These are phyloP conservation scores for Amylocystis lapponica DNA, from an alignment of 768 basidiomycete genomes.

Conservation along the genomic window DNA sequence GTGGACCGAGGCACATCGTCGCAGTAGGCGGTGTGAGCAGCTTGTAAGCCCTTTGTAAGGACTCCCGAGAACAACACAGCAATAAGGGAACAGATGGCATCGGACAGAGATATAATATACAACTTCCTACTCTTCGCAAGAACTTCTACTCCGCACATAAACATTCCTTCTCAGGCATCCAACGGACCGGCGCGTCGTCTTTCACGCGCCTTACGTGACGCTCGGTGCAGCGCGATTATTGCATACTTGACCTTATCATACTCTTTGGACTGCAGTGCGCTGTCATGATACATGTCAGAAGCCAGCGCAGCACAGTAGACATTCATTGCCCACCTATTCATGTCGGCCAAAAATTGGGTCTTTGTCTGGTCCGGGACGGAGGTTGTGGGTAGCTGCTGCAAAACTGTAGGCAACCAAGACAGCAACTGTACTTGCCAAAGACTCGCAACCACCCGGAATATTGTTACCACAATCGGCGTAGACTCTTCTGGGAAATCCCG, in stretches of 20 bases:
- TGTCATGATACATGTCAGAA: constrained; percentile 28
- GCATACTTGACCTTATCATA: constrained; percentile 82
- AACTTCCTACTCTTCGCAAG: neutral
- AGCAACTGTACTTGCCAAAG: constrained; percentile 68
- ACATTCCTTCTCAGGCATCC: constrained; percentile 25
- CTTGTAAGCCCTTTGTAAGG: too few relatives aligned
- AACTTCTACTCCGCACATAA: too few relatives aligned
- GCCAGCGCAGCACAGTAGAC: constrained; percentile 1
- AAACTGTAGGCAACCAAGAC: constrained; percentile 63
- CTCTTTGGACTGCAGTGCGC: constrained; percentile 58
- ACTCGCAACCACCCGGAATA: constrained; percentile 64
- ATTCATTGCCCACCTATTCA: constrained; percentile 58
- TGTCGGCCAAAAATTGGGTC: constrained; percentile 64
- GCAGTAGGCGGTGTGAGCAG: too few relatives aligned
- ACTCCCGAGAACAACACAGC: too few relatives aligned
- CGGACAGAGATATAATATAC: too few relatives aligned
- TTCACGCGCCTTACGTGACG: constrained; percentile 69
- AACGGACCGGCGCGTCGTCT: constrained; percentile 41
- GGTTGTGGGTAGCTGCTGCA: constrained; percentile 63
- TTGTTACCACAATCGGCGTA: constrained; percentile 62
- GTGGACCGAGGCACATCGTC: too few relatives aligned
- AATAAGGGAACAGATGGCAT: too few relatives aligned
- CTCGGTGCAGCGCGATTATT: constrained; percentile 62
- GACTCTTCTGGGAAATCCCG: constrained; percentile 88
- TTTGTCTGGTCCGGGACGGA: constrained; percentile 61